Percentiles rank a stretch among this genome's conserved stretches.
These are phyloP conservation scores for Paradendryphiella salina DNA, from an alignment of 2,329 filamentous ascomycete species.

Conservation along the genomic window DNA sequence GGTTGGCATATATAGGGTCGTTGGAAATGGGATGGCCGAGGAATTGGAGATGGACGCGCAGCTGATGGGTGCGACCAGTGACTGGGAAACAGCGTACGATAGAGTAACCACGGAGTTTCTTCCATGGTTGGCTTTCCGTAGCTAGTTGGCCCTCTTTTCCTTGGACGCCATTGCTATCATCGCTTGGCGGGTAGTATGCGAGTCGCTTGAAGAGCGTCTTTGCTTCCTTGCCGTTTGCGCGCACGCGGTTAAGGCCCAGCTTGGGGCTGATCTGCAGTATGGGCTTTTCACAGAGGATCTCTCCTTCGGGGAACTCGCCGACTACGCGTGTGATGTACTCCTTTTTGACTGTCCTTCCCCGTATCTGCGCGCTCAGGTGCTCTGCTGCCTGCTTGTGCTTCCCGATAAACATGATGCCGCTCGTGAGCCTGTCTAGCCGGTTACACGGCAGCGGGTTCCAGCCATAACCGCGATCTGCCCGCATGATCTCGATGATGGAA, in stretches of 20 bases:
- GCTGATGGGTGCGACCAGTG: conserved; percentile 91
- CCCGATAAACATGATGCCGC: conserved; percentile 96
- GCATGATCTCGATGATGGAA: conserved; percentile 90
- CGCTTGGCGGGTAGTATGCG: conserved; percentile 78
- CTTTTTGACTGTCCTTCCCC: conserved; percentile 81
- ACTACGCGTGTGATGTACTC: conserved; percentile 93
- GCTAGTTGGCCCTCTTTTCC: conserved; percentile 24
- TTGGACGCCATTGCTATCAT: conserved; percentile 16
- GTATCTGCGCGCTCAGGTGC: conserved; percentile 73
- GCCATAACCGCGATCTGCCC: conserved; percentile 65
- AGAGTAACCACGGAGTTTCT: conserved; percentile 74
- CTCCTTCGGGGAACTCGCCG: conserved; percentile 87
- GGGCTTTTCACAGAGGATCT: conserved; percentile 89
- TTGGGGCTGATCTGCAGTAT: conserved; percentile 95
- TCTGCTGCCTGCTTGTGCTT: conserved; percentile 83
- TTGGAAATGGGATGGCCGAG: conserved; percentile 95
- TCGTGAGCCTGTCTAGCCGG: conserved; percentile 89
- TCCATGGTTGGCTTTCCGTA: conserved; percentile 52
- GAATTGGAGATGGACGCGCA: conserved; percentile 92
- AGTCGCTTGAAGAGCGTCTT: conserved; percentile 88
- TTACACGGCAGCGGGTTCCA: conserved; percentile 78
- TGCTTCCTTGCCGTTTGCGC: conserved; percentile 87
- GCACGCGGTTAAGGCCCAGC: conserved; percentile 89
- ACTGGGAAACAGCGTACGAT: conserved; percentile 92
- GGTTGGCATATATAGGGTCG: conserved; percentile 96